Conservation (phyloP, 106 monocot genomes). For the Alisma plantagoaquatica region DNA sequence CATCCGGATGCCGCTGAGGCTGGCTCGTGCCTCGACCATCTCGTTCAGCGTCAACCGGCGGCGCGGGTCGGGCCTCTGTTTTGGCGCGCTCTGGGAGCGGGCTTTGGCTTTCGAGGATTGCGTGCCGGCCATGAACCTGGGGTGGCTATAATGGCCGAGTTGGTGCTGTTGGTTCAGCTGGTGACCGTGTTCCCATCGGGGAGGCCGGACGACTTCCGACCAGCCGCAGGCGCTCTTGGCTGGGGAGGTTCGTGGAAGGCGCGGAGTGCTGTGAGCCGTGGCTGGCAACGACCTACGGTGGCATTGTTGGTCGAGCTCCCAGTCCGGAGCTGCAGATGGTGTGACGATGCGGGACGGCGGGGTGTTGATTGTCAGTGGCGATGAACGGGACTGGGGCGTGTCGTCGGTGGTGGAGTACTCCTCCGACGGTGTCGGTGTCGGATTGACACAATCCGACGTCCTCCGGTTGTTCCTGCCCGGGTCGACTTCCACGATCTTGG, state of each 20-base stretch:
- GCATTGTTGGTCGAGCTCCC: too few species aligned
- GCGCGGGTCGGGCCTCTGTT: slow-evolving; percentile 40
- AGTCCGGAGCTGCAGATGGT: too few species aligned
- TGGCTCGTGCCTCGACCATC: slow-evolving; percentile 21
- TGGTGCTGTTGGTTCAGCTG: background rate
- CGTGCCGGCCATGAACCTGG: slow-evolving; percentile 63
- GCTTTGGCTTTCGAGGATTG: slow-evolving; percentile 66
- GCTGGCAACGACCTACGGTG: too few species aligned
- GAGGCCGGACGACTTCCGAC: too few species aligned
- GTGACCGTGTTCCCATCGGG: too few species aligned
- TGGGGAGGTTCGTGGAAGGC: slow-evolving; percentile 37
- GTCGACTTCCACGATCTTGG: slow-evolving; percentile 23
- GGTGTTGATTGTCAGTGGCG: too few species aligned
- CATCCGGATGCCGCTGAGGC: slow-evolving; percentile 38
- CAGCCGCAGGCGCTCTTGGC: slow-evolving; percentile 31
- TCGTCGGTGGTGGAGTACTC: slow-evolving; percentile 19
- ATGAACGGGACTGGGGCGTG: slow-evolving; percentile 17
- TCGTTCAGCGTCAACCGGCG: slow-evolving; percentile 20
- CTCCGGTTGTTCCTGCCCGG: slow-evolving; percentile 7
- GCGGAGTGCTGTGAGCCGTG: slow-evolving; percentile 24
- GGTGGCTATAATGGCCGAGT: background rate
- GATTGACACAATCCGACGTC: background rate
- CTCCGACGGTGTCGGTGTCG: background rate
- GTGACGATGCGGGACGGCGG: too few species aligned
- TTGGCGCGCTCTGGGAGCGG: slow-evolving; percentile 73